These are phyloP conservation scores for Claviceps sp. DNA, from an alignment of 2,329 filamentous ascomycete genomes.

Conservation along the genomic window DNA sequence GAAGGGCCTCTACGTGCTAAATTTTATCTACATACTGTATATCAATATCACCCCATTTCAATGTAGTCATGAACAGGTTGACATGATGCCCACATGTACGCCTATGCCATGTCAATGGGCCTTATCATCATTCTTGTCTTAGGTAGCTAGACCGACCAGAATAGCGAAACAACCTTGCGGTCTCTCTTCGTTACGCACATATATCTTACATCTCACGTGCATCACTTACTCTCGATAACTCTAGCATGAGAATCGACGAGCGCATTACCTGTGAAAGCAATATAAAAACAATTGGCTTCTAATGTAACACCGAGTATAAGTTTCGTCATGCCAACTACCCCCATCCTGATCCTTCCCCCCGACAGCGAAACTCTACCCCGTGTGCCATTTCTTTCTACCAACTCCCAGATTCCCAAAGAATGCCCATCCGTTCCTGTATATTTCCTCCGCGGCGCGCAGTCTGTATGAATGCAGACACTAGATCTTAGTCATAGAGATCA, in stretches of 20 bases:
- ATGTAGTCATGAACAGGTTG: too few relatives aligned
- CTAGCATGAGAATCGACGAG: neutral
- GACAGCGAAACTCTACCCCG: constrained; percentile 3
- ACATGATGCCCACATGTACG: too few relatives aligned
- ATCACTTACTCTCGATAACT: neutral
- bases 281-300: neutral
- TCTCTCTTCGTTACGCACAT: neutral
- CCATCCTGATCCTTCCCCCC: neutral
- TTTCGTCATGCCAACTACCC: constrained; percentile 1
- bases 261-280: neutral
- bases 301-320: constrained; percentile 3
- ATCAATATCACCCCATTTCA: too few relatives aligned
- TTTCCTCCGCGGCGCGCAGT: too few relatives aligned
- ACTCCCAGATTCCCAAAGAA: constrained; percentile 18
- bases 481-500: constrained; percentile 88
- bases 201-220: neutral
- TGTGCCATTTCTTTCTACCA: constrained; percentile 22
- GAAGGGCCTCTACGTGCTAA: too few relatives aligned
- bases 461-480: constrained; percentile 27
- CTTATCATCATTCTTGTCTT: too few relatives aligned
- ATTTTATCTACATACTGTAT: too few relatives aligned
- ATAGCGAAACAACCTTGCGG: too few relatives aligned
- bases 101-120: too few relatives aligned
- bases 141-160: too few relatives aligned
- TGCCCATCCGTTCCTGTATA: too few relatives aligned